Evolutionary conservation across 139 green algal species (phyloP).

Genomic region (Ettlia oleoabundans): DNA sequence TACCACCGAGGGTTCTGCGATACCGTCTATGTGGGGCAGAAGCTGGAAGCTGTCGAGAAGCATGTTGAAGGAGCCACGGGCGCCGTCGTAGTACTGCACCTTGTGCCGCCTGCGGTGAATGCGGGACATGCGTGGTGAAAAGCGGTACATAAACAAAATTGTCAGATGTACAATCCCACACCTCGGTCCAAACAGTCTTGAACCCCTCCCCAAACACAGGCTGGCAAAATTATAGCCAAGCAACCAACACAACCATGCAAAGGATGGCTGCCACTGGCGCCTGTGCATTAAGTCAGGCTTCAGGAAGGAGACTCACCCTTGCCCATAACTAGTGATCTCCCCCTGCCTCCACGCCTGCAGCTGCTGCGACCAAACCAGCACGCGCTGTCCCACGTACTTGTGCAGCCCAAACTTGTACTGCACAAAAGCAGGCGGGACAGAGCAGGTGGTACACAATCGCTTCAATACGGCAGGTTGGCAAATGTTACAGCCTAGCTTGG

Average conservation of each 20-base stretch:
- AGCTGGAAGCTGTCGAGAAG: constrained; percentile 9
- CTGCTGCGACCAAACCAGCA: constrained; percentile 9
- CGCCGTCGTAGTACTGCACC: constrained; percentile 18
- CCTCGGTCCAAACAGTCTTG: too few species aligned
- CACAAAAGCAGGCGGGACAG: neutral
- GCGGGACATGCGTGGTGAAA: neutral
- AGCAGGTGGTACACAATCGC: neutral
- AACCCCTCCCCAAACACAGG: neutral
- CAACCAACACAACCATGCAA: too few species aligned
- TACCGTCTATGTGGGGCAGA: neutral
- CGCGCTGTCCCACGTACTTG: constrained; percentile 28
- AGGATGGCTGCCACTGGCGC: neutral
- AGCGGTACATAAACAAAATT: too few species aligned
- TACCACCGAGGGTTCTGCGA: neutral
- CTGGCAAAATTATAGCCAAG: neutral
- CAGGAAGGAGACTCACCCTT: constrained; percentile 1
- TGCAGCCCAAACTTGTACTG: constrained; percentile 29
- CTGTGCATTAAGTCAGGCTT: too few species aligned
- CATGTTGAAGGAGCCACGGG: neutral
- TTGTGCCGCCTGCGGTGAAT: constrained; percentile 11
- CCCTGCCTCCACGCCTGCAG: constrained; percentile 1
- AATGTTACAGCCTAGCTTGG: too few species aligned
- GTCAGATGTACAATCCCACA: too few species aligned
- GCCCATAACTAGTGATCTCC: constrained; percentile 9
- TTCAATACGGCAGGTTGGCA: neutral